Evolutionary conservation across 108 stramenopile species (phyloP).

Genomic region (Fistulifera pelliculosa): DNA sequence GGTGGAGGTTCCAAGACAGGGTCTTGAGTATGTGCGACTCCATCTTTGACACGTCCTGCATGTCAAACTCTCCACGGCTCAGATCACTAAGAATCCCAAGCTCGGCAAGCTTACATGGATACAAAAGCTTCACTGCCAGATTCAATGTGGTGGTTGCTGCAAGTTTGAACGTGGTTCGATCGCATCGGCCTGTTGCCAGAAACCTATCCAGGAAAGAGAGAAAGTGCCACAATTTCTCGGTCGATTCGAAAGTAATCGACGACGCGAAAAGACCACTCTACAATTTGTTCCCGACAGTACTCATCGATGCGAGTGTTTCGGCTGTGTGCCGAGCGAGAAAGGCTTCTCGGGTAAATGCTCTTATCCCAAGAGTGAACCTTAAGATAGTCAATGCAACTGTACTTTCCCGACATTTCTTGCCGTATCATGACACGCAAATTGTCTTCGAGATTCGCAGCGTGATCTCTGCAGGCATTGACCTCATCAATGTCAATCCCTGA

Average conservation of each 20-base stretch:
- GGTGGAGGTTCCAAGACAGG: slow-evolving; percentile 38
- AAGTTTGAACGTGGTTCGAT: slow-evolving; percentile 48
- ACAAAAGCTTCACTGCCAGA: slow-evolving; percentile 50
- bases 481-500: slow-evolving; percentile 1
- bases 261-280: slow-evolving; percentile 63
- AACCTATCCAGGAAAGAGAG: slow-evolving; percentile 54
- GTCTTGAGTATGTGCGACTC: slow-evolving; percentile 33
- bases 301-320: slow-evolving; percentile 36
- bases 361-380: slow-evolving; percentile 31
- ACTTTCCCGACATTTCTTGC: slow-evolving; percentile 32
- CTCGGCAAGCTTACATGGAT: slow-evolving; percentile 50
- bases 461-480: background rate
- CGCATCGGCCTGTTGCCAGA: slow-evolving; percentile 37
- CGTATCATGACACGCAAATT: slow-evolving; percentile 21
- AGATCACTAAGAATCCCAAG: slow-evolving; percentile 52
- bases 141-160: slow-evolving; percentile 51
- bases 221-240: slow-evolving; percentile 46
- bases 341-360: slow-evolving; percentile 19
- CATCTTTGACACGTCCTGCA: slow-evolving; percentile 48
- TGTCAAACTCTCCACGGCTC: slow-evolving; percentile 54
- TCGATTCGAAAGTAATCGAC: slow-evolving; percentile 67
- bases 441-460: slow-evolving; percentile 24
- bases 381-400: slow-evolving; percentile 42
- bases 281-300: slow-evolving; percentile 63
- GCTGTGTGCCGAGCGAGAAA: background rate